Evolutionary conservation across 108 stramenopile species (phyloP), one percentile per base, ranked within the genome.

Genomic region (Skeletonema marinoi): DNA sequence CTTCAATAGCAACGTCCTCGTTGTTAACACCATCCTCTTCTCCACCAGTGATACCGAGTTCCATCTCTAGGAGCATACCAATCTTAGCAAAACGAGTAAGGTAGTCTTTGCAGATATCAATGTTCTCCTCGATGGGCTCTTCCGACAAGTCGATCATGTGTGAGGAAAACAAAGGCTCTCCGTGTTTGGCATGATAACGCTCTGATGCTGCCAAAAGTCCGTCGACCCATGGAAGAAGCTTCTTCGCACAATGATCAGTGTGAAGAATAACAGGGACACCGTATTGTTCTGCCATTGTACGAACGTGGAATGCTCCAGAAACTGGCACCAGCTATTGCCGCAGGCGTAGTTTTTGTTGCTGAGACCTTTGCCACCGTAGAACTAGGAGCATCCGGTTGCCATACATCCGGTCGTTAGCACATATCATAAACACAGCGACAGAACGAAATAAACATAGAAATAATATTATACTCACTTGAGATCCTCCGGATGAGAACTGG

Each of bases 131-230:
- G 58, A 96, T 78, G 6, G 94, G 88, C 74, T 97, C 97, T 78
- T 97, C 97, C 19, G 96, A 96, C 36, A 97, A 87, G 78, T 97
- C 97, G 65, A 97, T 91, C 97, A 97, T 97, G 90, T 97, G 97
- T 10, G 89, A 90, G 29, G 95, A 96, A 83, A 96, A 97, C 42
- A 97, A 88, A 38, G 97, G 97, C 85, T 96, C 93, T 17, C 96
- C 96, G 78, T 95, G 88, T 54, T 86, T 68, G 68, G 88, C 78
- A 67, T 74, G 89, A 78, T 91, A 92, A 59, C 85, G 81, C 70
- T 95, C 94, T 33, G 87, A 87, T 33, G 90, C 90, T 41, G 78
- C 85, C 54, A 97, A 77, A 66, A 97, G 86, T 73, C 96, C 95
- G 78, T 97, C 97, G 63, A 97, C 80, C 97, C 97, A 96, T 25